Conservation (phyloP, 2,329 filamentous ascomycete genomes). For the Polychaeton citri region DNA sequence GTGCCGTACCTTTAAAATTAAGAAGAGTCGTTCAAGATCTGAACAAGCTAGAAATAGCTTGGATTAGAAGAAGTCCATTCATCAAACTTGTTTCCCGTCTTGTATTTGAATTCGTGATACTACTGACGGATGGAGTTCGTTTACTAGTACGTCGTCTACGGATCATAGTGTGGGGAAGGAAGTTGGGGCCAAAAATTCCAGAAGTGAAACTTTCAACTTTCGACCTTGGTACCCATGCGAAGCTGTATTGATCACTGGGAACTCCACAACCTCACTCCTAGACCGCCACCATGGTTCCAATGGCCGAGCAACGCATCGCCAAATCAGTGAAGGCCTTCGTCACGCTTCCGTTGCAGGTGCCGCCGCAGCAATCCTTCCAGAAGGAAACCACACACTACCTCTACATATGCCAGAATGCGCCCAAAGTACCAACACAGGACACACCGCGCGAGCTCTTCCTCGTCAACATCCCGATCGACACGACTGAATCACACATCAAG, state of each 20-base stretch:
- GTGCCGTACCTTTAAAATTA: too few relatives aligned
- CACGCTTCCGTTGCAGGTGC: conserved; percentile 55
- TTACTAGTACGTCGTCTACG: too few relatives aligned
- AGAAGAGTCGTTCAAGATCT: too few relatives aligned
- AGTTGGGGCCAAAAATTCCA: neutral
- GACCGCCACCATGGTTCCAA: conserved; percentile 6
- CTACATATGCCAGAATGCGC: conserved; percentile 72
- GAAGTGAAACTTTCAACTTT: neutral
- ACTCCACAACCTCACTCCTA: neutral
- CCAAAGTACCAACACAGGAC: conserved; percentile 59
- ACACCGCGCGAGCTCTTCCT: conserved; percentile 74
- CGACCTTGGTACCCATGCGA: too few relatives aligned
- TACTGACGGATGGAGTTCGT: too few relatives aligned
- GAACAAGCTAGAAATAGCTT: too few relatives aligned
- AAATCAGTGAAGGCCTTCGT: conserved; percentile 47
- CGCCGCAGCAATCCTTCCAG: conserved; percentile 49
- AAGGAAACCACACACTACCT: conserved; percentile 61
- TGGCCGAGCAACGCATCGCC: conserved; percentile 5
- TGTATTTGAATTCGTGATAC: too few relatives aligned
- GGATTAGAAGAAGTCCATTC: too few relatives aligned
- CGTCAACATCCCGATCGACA: conserved; percentile 79
- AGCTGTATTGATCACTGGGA: too few relatives aligned
- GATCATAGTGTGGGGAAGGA: too few relatives aligned
- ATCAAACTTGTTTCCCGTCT: too few relatives aligned
- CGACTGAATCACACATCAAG: conserved; percentile 64